Conservation (phyloP, 371 early-diverging fungal species). For the Rhizopus arrhizus region DNA sequence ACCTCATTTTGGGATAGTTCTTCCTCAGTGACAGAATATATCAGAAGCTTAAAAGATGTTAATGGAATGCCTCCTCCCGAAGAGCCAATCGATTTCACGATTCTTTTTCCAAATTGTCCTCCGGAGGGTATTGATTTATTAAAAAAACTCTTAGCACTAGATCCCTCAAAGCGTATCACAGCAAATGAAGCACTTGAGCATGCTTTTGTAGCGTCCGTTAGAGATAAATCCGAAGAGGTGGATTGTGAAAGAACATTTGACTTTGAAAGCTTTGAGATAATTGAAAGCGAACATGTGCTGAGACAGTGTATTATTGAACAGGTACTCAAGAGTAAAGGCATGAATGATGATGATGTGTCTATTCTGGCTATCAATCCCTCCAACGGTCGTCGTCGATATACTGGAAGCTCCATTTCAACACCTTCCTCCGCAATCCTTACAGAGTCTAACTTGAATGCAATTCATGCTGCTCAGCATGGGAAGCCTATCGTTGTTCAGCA, state of each 20-base stretch:
- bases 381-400: slow-evolving; percentile 36
- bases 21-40: slow-evolving; percentile 45
- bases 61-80: slow-evolving; percentile 54
- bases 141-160: slow-evolving; percentile 73
- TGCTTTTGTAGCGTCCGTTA: slow-evolving; percentile 72
- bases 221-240: slow-evolving; percentile 48
- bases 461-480: slow-evolving; percentile 38
- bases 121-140: slow-evolving; percentile 77
- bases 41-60: slow-evolving; percentile 50
- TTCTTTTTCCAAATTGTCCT: slow-evolving; percentile 57
- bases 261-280: slow-evolving; percentile 50
- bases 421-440: slow-evolving; percentile 37
- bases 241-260: slow-evolving; percentile 39
- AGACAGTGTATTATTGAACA: slow-evolving; percentile 45
- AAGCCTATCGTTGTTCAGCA: slow-evolving; percentile 22
- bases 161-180: slow-evolving; percentile 83
- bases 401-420: slow-evolving; percentile 47
- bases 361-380: slow-evolving; percentile 4
- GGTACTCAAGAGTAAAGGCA: slow-evolving; percentile 31
- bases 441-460: slow-evolving; percentile 41
- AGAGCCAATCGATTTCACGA: slow-evolving; percentile 43
- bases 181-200: slow-evolving; percentile 81
- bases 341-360: slow-evolving; percentile 1
- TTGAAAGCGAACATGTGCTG: slow-evolving; percentile 42
- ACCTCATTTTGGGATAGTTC: slow-evolving; percentile 51